A percentile compares a stretch with the other conserved stretches of the same genome.
Conservation (phyloP, 2,329 filamentous ascomycete species). For the Aureobasidium vineae region DNA sequence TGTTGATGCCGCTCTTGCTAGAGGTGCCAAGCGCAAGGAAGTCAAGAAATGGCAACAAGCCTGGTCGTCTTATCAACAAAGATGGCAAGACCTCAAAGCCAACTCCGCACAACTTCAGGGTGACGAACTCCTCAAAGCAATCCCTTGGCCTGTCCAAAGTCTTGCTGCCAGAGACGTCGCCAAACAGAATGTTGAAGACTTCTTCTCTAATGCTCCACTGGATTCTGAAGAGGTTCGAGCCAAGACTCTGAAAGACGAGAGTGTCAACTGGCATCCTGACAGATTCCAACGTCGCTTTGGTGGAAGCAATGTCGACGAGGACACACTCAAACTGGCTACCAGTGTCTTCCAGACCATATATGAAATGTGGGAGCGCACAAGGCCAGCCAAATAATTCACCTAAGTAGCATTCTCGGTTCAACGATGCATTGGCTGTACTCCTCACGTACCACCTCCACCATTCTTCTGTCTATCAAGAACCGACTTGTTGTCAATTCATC, state of each 20-base stretch:
- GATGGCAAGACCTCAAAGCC: constrained; percentile 60
- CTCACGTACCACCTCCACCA: background rate
- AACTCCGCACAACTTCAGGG: background rate
- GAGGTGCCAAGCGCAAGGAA: constrained; percentile 63
- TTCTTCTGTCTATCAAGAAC: background rate
- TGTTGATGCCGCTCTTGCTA: constrained; percentile 66
- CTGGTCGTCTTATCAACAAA: constrained; percentile 64
- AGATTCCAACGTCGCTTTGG: constrained; percentile 92
- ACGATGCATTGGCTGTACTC: background rate
- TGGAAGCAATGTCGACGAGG: constrained; percentile 64
- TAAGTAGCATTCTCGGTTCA: background rate
- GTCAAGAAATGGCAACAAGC: constrained; percentile 56
- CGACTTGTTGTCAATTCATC: background rate
- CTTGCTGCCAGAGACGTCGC: constrained; percentile 58
- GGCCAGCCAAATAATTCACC: background rate
- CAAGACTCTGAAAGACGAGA: constrained; percentile 71
- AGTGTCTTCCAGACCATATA: constrained; percentile 82
- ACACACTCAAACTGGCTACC: constrained; percentile 75
- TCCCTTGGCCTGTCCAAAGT: constrained; percentile 72
- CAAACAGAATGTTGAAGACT: constrained; percentile 62
- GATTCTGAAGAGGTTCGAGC: constrained; percentile 36
- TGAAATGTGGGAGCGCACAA: constrained; percentile 13
- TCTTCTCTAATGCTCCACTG: constrained; percentile 60
- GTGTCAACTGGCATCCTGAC: constrained; percentile 95
- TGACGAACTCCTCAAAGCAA: constrained; percentile 34